Evolutionary conservation across 805 yeast genomes (phyloP), one percentile per base, ranked within the genome.

Genomic region (Pichia gijzeniarum): DNA sequence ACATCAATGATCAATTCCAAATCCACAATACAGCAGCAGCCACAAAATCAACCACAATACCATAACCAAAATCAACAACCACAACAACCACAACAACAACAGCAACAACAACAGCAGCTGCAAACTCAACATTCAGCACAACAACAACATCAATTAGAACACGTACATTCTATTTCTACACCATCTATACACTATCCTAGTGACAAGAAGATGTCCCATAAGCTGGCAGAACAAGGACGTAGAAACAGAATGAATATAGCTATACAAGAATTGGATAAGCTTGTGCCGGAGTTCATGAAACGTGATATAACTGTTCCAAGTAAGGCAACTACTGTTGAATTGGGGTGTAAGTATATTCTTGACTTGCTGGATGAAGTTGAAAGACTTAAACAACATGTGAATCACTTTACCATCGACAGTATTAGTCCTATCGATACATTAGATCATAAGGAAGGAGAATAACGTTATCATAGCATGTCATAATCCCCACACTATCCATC

Each of bases 151-250:
- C n/a, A n/a, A n/a, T n/a, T n/a, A n/a, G n/a, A n/a, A n/a, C n/a
- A n/a, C n/a, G n/a, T n/a, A n/a, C n/a, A n/a, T n/a, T n/a, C n/a
- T n/a, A n/a, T n/a, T n/a, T n/a, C n/a, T n/a, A n/a, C n/a, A n/a
- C n/a, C n/a, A n/a, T n/a, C 28, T 25, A 25, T 10, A 10, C 41
- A 20, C n/a, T 14, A 18, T n/a, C 3, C 18, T 14, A 34, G 50
- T 4, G 71, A 75, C 25, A 82, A 84, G 60, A 80, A 82, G 55
- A 77, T 83, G 2, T 77, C 78, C 35, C 99, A 91, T 64, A 90
- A 91, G 61, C 73, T 87, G 14, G 98, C 99, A 0, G 99, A 91
- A 65, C 97, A 93, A 64, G 98, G 96, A 14, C 74, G 99, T 43
- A 76, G 99, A 55, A 90, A 91, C 62, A 72, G 99, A 51, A 84